Conservation (phyloP, 2,329 filamentous ascomycete species). For the Ceratocystiopsis minuta region DNA sequence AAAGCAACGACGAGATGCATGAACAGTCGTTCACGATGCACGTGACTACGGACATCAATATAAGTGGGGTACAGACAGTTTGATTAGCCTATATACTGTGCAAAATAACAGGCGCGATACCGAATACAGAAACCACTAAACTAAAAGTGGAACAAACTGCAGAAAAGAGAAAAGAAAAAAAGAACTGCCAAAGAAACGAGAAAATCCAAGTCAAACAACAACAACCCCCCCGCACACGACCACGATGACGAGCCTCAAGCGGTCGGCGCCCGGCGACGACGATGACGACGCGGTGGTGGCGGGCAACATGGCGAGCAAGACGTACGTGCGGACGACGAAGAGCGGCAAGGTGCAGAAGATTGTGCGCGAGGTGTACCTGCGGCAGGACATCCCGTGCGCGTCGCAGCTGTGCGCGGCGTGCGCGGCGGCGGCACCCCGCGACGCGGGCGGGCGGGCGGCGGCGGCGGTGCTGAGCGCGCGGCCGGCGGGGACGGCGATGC, state of each 20-base stretch:
- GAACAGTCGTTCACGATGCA: too few species aligned
- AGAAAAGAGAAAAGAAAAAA: background rate
- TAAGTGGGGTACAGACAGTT: too few species aligned
- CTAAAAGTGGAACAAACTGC: too few species aligned
- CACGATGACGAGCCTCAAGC: constrained; percentile 48
- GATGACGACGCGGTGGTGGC: constrained; percentile 23
- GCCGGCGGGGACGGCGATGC: constrained; percentile 66
- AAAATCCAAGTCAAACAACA: too few species aligned
- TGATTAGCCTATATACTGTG: too few species aligned
- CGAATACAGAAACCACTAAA: too few species aligned
- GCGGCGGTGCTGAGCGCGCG: constrained; percentile 58
- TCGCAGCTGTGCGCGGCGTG: constrained; percentile 73
- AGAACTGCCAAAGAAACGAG: too few species aligned
- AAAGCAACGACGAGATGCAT: too few species aligned
- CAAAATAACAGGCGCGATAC: background rate
- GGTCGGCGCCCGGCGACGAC: constrained; percentile 25
- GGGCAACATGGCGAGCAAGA: constrained; percentile 73
- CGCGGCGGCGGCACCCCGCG: constrained; percentile 53
- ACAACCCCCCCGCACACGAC: background rate
- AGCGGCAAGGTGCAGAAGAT: constrained; percentile 98
- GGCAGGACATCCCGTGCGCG: constrained; percentile 93
- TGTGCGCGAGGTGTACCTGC: constrained; percentile 85
- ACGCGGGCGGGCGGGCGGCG: constrained; percentile 44
- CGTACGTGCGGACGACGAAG: constrained; percentile 86
- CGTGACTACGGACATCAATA: too few species aligned